Evolutionary conservation across 2,329 filamentous ascomycete species (phyloP), one percentile per base, ranked within the genome.

Genomic region (Rutstroemia sydowiana): DNA sequence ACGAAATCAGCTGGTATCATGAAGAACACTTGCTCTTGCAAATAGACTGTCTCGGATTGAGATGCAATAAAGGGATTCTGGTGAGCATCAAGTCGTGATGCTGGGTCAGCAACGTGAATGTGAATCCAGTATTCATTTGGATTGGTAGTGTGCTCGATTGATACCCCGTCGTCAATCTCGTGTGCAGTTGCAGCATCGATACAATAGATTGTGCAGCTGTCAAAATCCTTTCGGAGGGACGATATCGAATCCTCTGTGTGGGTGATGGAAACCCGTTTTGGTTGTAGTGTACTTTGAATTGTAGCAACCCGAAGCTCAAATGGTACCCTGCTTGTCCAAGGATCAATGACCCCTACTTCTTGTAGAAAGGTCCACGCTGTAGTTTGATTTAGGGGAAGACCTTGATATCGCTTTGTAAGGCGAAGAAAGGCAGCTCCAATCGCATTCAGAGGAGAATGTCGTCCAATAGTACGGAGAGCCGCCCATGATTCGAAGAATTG

Each of bases 91-190:
- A 93, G 80, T 53, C 79, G 78, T 5, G 88, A 87, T 2, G 85
- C 84, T 8, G 87, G 87, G 62, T 93, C 88, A 13, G 88, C 88
- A 39, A 87, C 77, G 65, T 93, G 88, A 30, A 89, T 69, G 62
- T 90, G 87, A 28, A 92, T 72, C 88, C 88, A 93, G 61, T 79
- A 81, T 58, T 85, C 74, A 46, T 73, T 65, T 18, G 73, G 55
- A 57, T 57, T 16, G 67, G 72, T 68, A 1, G 83, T 77, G 42
- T 68, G 66, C 63, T 89, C 83, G 7, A 93, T 63, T 1, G 87
- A 92, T 8, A 95, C 69, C 1, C 84, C 88, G 63, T 95, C 88
- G 59, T 95, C 88, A 53, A 93, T 85, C 59, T 92, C 82, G 26
- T 76, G 71, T 0, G 88, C 85, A 32, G 69, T 70, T 18, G 75